Base-by-base conservation (phyloP, 768 basidiomycete species). In the Leccinellum albellum region DNA sequence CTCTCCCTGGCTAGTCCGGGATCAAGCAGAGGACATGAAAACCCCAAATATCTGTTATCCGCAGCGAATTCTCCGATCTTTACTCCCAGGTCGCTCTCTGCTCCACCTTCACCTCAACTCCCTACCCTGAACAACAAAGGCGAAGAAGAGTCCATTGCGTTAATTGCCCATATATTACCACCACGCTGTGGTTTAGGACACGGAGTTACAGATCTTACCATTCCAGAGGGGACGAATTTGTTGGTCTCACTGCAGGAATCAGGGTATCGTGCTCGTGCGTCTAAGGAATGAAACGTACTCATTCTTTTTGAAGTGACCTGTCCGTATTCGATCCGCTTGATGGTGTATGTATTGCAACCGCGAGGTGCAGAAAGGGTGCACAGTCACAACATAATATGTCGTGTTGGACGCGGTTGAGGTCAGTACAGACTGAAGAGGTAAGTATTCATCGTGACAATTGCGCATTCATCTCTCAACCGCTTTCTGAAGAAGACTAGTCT, bases 221-320 rank as follows among this genome's bases (percentile, higher is more conserved):
- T 79, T 10, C 69, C 85, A 13, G 72, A 78, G n/a, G 70, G 74
- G 24, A 71, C 74, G 13, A 58, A 71, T 10, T 67, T 80, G 48
- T 55, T 89, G 26, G 73, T 81, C 1, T 80, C 80, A 23, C 69
- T 92, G 40, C 86, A 86, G 51, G 78, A 82, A 62, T 77, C 81
- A 42, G 91, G 90, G 90, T 90, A 65, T 42, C 20, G 4, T 66
- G 76, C 68, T 33, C 14, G 33, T 32, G 15, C 29, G 24, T 51
- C 45, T 23, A 24, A 46, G 53, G 20, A 31, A n/a, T 12, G 23
- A 31, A 15, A 32, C 50, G 54, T 45, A 60, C 53, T 59, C 51
- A 61, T 44, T 10, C 31, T 31, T 52, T 21, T 13, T 56, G 44
- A 57, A 89, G 88, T 13, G 69, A 80, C 56, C 65, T 91, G 20